phyloP scores from a whole-genome alignment of 345 rosid genomes.

The Citrus australasica region DNA sequence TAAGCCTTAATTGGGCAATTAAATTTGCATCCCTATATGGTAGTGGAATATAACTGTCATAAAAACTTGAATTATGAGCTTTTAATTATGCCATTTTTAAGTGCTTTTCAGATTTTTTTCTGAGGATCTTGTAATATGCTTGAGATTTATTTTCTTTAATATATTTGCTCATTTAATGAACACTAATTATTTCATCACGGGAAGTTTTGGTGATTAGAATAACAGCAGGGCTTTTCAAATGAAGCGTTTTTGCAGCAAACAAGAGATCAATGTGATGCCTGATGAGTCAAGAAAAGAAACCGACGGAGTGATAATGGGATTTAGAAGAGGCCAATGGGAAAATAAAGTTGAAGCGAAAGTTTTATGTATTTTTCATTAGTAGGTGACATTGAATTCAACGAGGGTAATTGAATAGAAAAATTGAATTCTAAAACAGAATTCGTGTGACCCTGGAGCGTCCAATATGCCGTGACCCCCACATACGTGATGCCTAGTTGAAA shows the following conservation, averaged over 20 bases:
- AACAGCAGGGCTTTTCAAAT: too few relatives aligned
- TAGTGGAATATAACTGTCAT: neutral
- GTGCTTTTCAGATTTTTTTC: too few relatives aligned
- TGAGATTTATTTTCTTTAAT: neutral
- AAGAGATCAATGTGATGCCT: neutral
- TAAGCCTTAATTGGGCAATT: neutral
- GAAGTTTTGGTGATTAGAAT: neutral
- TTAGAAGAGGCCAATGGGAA: neutral
- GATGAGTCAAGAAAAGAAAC: neutral
- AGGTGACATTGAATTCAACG: neutral
- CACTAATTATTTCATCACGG: neutral
- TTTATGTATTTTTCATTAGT: neutral
- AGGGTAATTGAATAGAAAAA: neutral
- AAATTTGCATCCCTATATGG: neutral
- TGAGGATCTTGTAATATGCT: neutral
- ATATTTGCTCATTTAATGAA: too few relatives aligned
- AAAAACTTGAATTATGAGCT: neutral
- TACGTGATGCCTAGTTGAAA: conserved; percentile 9
- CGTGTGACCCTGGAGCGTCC: conserved; percentile 12
- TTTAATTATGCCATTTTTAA: too few relatives aligned
- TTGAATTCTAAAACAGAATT: neutral
- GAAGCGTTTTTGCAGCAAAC: neutral
- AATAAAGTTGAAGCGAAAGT: neutral
- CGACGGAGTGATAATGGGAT: neutral
- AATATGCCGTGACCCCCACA: conserved; percentile 11